Evolutionary conservation across 2,329 filamentous ascomycete species (phyloP).

Genomic region (Penicillium sp.): DNA sequence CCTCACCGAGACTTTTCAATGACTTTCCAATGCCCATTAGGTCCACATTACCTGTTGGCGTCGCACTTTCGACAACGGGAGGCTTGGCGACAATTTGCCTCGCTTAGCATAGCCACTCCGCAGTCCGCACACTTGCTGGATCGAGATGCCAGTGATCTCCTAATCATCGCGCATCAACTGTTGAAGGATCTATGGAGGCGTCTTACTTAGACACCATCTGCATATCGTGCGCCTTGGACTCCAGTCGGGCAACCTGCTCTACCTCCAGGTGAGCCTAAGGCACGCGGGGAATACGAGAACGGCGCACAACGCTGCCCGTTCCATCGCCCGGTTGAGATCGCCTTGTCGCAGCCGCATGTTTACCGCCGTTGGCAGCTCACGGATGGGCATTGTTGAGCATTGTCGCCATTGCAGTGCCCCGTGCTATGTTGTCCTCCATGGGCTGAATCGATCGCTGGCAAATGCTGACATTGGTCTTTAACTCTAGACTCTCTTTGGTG

Average conservation of each 20-base stretch:
- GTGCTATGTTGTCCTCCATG: background rate
- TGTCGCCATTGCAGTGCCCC: background rate
- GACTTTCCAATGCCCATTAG: background rate
- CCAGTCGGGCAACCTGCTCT: background rate
- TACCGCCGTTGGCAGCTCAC: background rate
- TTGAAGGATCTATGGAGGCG: background rate
- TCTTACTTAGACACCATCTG: background rate
- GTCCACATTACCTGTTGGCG: background rate
- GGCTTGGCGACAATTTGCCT: background rate
- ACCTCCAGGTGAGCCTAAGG: background rate
- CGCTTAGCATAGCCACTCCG: conserved; percentile 9
- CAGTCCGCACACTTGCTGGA: background rate
- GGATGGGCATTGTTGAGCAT: background rate
- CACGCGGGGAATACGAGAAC: conserved; percentile 6
- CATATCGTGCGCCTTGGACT: background rate
- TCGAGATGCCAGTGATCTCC: background rate
- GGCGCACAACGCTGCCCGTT: background rate
- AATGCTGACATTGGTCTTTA: background rate
- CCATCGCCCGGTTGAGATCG: background rate
- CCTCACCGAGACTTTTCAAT: background rate
- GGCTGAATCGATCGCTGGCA: background rate
- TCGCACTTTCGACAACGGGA: background rate
- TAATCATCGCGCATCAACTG: background rate
- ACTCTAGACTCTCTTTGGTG: background rate
- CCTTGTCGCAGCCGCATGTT: background rate